A percentile compares a stretch with the other conserved stretches of the same genome.
Conservation (phyloP, 305 asterid species). For the Andrographis paniculata region DNA sequence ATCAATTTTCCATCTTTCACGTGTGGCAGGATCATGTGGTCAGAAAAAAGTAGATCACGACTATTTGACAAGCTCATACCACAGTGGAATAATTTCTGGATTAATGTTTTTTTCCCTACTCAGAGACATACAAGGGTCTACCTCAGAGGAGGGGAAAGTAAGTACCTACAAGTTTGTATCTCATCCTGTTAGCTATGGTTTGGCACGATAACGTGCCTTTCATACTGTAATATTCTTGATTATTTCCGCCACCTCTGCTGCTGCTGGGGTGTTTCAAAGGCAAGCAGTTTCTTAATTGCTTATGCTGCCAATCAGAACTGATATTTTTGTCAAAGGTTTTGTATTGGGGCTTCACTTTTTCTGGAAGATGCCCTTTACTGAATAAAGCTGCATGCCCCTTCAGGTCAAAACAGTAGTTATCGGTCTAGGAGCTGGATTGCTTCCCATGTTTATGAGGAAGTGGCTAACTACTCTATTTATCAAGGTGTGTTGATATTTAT, state of each 20-base stretch:
- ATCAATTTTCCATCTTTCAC: conserved; percentile 8
- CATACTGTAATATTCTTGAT: neutral
- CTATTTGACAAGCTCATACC: conserved; percentile 84
- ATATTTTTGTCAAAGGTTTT: conserved; percentile 4
- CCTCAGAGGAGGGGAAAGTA: conserved; percentile 41
- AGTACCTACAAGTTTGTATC: conserved; percentile 10
- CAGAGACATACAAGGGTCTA: conserved; percentile 39
- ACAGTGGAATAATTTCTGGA: conserved; percentile 86
- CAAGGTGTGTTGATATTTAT: conserved; percentile 43
- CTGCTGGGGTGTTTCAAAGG: conserved; percentile 3
- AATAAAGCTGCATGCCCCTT: conserved; percentile 7
- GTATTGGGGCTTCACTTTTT: neutral
- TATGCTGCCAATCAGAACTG: neutral
- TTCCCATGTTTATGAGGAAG: conserved; percentile 85
- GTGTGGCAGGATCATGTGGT: conserved; percentile 33
- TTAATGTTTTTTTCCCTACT: conserved; percentile 52
- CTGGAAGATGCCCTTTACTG: conserved; percentile 6
- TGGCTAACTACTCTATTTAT: conserved; percentile 45
- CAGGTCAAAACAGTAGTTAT: conserved; percentile 67
- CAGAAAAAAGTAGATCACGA: conserved; percentile 53
- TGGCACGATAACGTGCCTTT: too few species aligned
- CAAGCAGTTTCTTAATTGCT: neutral
- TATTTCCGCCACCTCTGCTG: neutral
- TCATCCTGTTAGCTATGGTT: too few species aligned
- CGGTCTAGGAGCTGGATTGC: conserved; percentile 97